Percentiles rank a stretch among this genome's conserved stretches.
Evolutionary conservation across 164 flowering plant species (phyloP).

Genomic region (Protea cynaroides): DNA sequence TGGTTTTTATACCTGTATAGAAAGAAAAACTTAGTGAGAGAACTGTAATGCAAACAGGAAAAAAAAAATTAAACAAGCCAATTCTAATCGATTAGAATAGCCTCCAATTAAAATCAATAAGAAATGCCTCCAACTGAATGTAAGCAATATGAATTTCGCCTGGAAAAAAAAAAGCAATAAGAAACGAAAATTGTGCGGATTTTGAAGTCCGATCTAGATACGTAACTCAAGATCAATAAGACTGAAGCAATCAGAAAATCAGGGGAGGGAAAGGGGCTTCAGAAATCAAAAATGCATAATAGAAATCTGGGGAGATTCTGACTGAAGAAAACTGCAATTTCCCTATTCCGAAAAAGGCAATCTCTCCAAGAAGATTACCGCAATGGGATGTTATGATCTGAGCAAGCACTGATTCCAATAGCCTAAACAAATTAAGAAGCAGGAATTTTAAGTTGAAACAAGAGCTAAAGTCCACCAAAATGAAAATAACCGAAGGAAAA

Average conservation of each 20-base stretch:
- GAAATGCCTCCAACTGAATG: too few relatives aligned
- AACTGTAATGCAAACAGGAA: not conserved
- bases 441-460: not conserved
- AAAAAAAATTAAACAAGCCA: not conserved
- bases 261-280: not conserved
- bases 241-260: not conserved
- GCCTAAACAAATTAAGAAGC: not conserved
- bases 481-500: not conserved
- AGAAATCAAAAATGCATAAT: not conserved
- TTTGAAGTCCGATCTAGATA: too few relatives aligned
- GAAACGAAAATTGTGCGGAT: too few relatives aligned
- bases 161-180: too few relatives aligned
- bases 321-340: not conserved
- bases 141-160: too few relatives aligned
- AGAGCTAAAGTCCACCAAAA: not conserved
- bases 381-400: not conserved
- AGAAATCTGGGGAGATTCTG: too few relatives aligned
- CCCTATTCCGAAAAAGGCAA: not conserved
- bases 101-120: too few relatives aligned
- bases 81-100: not conserved
- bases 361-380: not conserved
- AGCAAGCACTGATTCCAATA: not conserved
- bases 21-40: not conserved
- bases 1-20: constrained; percentile 65
- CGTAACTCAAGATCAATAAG: not conserved